Evolutionary conservation across 1,139 yeast species (phyloP).

Genomic region (Eremothecium gossypii): DNA sequence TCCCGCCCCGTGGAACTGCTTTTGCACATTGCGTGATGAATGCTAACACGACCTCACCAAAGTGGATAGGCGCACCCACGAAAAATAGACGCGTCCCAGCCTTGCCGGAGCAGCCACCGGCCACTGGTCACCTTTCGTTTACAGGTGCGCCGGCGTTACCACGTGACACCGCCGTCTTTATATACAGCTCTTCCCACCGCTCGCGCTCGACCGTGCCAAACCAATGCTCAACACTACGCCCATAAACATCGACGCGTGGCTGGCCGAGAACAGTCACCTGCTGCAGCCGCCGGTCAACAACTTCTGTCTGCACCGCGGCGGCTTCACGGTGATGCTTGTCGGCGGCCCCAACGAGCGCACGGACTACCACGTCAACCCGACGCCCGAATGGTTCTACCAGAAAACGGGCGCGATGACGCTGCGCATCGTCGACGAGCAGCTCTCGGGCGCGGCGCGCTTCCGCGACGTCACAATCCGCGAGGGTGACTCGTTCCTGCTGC

Average conservation of each 20-base stretch:
- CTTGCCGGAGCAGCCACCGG: too few species aligned
- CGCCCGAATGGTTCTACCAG: constrained; percentile 90
- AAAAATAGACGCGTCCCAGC: too few species aligned
- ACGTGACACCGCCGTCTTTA: too few species aligned
- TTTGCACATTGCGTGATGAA: too few species aligned
- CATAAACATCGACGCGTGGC: constrained; percentile 72
- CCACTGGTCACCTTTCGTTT: too few species aligned
- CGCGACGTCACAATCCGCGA: constrained; percentile 67
- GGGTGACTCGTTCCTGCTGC: constrained; percentile 80
- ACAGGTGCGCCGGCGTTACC: too few species aligned
- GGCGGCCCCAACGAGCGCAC: constrained; percentile 95
- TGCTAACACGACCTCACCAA: too few species aligned
- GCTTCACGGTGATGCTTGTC: constrained; percentile 86
- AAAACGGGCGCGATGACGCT: constrained; percentile 79
- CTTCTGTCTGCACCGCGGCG: constrained; percentile 82
- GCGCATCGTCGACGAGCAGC: constrained; percentile 58
- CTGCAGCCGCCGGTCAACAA: constrained; percentile 90
- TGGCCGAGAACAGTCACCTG: constrained; percentile 61
- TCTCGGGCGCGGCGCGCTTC: constrained; percentile 48
- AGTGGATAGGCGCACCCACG: too few species aligned
- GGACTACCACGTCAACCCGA: constrained; percentile 86
- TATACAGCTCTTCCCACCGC: too few species aligned
- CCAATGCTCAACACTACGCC: constrained; percentile 35
- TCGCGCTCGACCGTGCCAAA: too few species aligned
- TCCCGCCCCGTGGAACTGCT: background rate